Base-by-base conservation (phyloP, 2,329 filamentous ascomycete species). In the Clonostachys byssicola region DNA sequence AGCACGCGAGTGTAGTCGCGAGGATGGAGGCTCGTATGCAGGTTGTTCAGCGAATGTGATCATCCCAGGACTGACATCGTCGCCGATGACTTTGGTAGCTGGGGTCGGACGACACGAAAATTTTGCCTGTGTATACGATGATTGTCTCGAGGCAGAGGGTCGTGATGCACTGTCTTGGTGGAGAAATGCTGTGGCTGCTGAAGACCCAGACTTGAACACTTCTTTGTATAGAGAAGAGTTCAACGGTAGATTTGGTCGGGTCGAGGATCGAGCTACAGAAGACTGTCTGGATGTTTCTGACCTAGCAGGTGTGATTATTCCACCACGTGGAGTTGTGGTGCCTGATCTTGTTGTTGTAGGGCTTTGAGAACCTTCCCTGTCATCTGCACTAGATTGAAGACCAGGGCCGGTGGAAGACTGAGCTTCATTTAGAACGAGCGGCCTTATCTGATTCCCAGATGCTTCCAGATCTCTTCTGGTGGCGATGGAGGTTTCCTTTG, bases 161-260 rank as follows among this genome's bases (percentile, higher is more conserved):
- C 67, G 60, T 39, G 67, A 68, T 14, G 58, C 53, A 17, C 60
- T 64, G 56, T 57, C 16, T 42, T 52, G 8, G 56, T 51, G 23
- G 23, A 30, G 6, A 61, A 30, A 30, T 30, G 23, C 23, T 30
- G 23, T 30, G 23, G 23, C 23, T 30, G 23, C 9, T 30, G 23
- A 30, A 30, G 23, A 30, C 23, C 23, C 23, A 30, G 23, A 30
- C 23, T 30, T 30, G 23, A 30, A 30, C 23, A 30, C 23, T 4
- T 30, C 23, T 10, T 30, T 30, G 23, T 30, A 30, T 30, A 30
- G 23, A 30, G 23, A 30, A 10, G 23, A 30, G 50, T 75, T 79
- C 3, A 88, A 85, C 53, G 86, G 81, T 0, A 88, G 89, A 1
- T 89, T 81, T 0, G 88, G 82, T 6, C 81, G 82, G 44, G 86